Conservation (phyloP, 2,329 filamentous ascomycete genomes). For the Ophiostoma piceae region DNA sequence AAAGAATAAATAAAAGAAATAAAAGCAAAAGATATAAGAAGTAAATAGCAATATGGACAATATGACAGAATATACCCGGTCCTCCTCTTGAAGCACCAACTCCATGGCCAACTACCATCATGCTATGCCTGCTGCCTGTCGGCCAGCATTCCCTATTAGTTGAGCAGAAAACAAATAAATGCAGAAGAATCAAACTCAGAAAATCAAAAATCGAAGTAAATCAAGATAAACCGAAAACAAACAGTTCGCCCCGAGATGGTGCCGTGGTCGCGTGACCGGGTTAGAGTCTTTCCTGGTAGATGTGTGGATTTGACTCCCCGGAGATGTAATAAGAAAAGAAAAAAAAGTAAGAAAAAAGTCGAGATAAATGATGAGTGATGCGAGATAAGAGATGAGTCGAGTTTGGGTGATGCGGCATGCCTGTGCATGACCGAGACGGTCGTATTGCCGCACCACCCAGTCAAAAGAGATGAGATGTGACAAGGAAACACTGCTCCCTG, state of each 20-base stretch:
- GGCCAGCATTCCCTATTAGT: neutral
- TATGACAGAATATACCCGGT: neutral
- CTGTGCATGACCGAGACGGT: slow-evolving; percentile 19
- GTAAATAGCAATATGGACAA: neutral
- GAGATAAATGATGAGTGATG: neutral
- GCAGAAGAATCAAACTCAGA: slow-evolving; percentile 13
- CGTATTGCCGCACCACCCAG: neutral
- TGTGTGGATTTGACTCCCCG: slow-evolving; percentile 2
- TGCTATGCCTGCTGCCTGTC: slow-evolving; percentile 1
- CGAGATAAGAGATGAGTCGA: too few relatives aligned
- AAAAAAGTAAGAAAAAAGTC: neutral
- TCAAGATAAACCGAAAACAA: neutral
- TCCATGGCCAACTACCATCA: neutral
- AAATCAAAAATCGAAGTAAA: neutral
- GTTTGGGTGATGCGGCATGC: slow-evolving; percentile 13
- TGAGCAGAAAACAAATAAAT: neutral
- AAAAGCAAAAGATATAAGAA: neutral
- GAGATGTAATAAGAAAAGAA: neutral
- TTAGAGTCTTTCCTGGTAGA: slow-evolving; percentile 17
- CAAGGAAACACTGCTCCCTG: neutral
- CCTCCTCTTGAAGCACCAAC: neutral
- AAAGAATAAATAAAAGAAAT: neutral
- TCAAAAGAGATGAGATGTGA: neutral
- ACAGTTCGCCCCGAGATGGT: neutral
- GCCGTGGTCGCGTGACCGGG: slow-evolving; percentile 23